phyloP scores from a whole-genome alignment of 768 basidiomycete species.

The Trametes coccinea region DNA sequence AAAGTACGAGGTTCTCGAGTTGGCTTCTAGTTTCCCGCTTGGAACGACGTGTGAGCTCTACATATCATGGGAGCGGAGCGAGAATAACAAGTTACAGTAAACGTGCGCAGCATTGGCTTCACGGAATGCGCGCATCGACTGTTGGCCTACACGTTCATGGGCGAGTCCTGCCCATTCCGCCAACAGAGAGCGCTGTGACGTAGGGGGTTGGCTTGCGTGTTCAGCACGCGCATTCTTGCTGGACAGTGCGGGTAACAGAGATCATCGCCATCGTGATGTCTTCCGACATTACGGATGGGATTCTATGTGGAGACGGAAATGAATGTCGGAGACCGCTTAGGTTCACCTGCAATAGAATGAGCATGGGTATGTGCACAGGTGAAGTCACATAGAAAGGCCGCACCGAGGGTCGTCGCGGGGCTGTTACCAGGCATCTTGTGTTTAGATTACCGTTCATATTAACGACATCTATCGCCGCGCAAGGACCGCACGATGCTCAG shows the following conservation, averaged over 20 bases:
- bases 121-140: neutral
- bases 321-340: neutral
- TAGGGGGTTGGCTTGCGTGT: neutral
- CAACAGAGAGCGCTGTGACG: constrained; percentile 2
- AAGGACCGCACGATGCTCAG: constrained; percentile 2
- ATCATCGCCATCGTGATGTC: neutral
- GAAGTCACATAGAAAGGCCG: neutral
- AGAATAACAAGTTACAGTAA: constrained; percentile 4
- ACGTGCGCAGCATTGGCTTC: constrained; percentile 7
- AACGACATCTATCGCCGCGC: neutral
- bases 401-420: neutral
- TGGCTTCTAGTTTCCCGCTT: neutral
- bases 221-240: neutral
- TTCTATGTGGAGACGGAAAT: constrained; percentile 6
- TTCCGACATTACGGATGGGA: neutral
- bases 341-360: neutral
- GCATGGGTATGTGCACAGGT: neutral
- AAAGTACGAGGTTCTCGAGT: neutral
- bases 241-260: constrained; percentile 1
- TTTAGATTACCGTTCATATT: neutral
- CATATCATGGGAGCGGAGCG: constrained; percentile 2
- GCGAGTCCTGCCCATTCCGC: neutral
- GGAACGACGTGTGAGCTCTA: neutral
- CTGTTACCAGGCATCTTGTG: neutral
- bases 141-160: neutral